These are phyloP conservation scores for Blastocystis sp. DNA, from an alignment of 352 stramenopile species.

Conservation along the genomic window DNA sequence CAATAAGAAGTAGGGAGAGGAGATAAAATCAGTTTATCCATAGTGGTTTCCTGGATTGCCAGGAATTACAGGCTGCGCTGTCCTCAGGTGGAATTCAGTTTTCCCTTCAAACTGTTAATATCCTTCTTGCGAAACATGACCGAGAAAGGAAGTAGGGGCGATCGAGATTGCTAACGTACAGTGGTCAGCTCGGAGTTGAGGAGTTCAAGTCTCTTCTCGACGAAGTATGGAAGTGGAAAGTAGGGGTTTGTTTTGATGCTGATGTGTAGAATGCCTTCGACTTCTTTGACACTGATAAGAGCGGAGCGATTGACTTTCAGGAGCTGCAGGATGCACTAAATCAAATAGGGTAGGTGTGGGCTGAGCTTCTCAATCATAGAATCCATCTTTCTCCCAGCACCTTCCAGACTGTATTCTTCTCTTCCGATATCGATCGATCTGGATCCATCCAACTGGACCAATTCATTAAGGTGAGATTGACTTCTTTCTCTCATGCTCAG, in stretches of 20 bases:
- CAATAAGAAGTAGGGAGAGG: not conserved
- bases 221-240: conserved; percentile 47
- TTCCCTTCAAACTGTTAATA: conserved; percentile 37
- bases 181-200: conserved; percentile 31
- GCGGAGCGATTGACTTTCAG: conserved; percentile 38
- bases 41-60: conserved; percentile 49
- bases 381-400: conserved; percentile 8
- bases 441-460: conserved; percentile 30
- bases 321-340: conserved; percentile 17
- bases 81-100: conserved; percentile 28
- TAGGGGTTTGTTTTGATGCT: not conserved
- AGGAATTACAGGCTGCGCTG: conserved; percentile 25
- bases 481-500: not conserved
- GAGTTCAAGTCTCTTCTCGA: conserved; percentile 39
- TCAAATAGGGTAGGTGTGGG: conserved; percentile 2
- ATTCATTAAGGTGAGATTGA: not conserved
- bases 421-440: conserved; percentile 31
- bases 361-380: not conserved
- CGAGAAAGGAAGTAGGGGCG: not conserved
- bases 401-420: conserved; percentile 40
- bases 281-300: conserved; percentile 23
- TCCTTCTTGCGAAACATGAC: conserved; percentile 32
- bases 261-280: conserved; percentile 23
- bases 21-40: not conserved
- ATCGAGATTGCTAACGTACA: not conserved